These are phyloP conservation scores for Paramecium biaurelia DNA, from an alignment of 73 alveolate species.

Conservation along the genomic window DNA sequence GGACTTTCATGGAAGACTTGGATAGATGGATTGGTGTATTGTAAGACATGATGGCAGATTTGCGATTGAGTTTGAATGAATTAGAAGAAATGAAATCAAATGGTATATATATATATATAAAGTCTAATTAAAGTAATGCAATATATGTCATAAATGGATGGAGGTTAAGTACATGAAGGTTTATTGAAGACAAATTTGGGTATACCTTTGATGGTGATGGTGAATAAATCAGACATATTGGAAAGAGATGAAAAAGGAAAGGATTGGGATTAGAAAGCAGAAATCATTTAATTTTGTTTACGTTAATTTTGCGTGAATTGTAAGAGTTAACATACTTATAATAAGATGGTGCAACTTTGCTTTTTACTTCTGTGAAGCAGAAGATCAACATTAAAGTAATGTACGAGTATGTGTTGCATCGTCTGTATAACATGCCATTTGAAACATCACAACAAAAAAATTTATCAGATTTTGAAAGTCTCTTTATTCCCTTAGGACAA, in stretches of 20 bases:
- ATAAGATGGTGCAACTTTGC: slow-evolving; percentile 58
- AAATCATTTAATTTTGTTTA: slow-evolving; percentile 29
- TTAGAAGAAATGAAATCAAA: slow-evolving; percentile 50
- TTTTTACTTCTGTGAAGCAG: slow-evolving; percentile 52
- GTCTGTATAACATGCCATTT: slow-evolving; percentile 2
- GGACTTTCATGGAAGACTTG: slow-evolving; percentile 64
- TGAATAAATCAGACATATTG: slow-evolving; percentile 39
- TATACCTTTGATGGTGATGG: slow-evolving; percentile 50
- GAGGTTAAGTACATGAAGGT: background rate
- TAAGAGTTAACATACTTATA: background rate
- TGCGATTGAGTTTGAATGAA: background rate
- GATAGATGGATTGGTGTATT: slow-evolving; percentile 59
- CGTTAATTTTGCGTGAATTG: slow-evolving; percentile 60
- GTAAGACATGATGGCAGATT: background rate
- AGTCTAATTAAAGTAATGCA: background rate
- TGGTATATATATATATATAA: background rate
- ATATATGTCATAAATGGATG: background rate
- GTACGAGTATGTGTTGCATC: slow-evolving; percentile 49
- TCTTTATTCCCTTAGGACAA: slow-evolving; percentile 42
- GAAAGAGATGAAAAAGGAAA: slow-evolving; percentile 44
- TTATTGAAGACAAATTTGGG: slow-evolving; percentile 33
- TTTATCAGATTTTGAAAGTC: slow-evolving; percentile 33
- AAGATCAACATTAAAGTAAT: slow-evolving; percentile 7
- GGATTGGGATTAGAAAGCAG: slow-evolving; percentile 43
- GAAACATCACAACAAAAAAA: background rate